These are phyloP conservation scores for Metarhizium humberi DNA, from an alignment of 2,329 filamentous ascomycete genomes.

Conservation along the genomic window DNA sequence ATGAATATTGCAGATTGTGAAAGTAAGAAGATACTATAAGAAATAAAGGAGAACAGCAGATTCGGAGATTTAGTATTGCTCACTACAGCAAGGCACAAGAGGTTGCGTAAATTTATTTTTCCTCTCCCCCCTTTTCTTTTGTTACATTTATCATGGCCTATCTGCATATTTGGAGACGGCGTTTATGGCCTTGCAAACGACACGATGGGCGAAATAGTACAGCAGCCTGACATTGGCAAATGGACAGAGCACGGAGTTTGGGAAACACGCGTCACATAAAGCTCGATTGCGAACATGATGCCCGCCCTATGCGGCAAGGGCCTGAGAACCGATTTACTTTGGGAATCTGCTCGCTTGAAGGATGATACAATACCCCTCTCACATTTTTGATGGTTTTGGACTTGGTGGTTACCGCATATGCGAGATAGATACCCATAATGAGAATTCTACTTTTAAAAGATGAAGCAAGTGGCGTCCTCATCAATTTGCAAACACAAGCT, in stretches of 20 bases:
- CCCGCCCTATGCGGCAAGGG: background rate
- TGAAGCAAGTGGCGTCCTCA: background rate
- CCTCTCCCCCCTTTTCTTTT: background rate
- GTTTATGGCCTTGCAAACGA: background rate
- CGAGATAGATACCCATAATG: slow-evolving; percentile 13
- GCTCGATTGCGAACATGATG: background rate
- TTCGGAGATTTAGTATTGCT: background rate
- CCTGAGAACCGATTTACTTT: background rate
- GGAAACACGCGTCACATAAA: background rate
- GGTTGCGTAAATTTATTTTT: too few species aligned
- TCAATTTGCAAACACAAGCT: background rate
- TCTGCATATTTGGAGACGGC: background rate
- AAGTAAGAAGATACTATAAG: background rate
- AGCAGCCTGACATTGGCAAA: background rate
- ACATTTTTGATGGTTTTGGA: background rate
- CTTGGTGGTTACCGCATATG: slow-evolving; percentile 2
- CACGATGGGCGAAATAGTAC: background rate
- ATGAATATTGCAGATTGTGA: background rate
- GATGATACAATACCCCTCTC: background rate
- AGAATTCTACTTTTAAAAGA: slow-evolving; percentile 1
- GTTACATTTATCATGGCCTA: background rate
- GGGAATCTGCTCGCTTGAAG: background rate
- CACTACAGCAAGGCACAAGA: background rate
- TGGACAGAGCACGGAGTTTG: background rate
- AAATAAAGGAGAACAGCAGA: background rate